Evolutionary conservation across 768 basidiomycete genomes (phyloP), one percentile per base, ranked within the genome.

Genomic region (Amanita fuliginea): DNA sequence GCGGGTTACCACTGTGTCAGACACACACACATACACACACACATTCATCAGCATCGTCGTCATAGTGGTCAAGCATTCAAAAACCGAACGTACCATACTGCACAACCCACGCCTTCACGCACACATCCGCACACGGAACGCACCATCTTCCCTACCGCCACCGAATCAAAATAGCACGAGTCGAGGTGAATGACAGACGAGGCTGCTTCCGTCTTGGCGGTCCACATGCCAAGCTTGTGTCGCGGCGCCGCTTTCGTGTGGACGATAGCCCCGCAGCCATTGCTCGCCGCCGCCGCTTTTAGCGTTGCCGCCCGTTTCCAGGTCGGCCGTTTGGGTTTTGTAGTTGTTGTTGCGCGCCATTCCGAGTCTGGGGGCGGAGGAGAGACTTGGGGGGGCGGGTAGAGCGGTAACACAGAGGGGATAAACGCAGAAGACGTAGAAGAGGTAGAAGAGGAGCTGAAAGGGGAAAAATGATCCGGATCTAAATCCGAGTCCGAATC

Each of bases 51-150:
- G 46, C 16, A 16, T 42, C 24, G 41, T 36, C 1, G 49, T n/a
- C 8, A 33, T n/a, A n/a, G n/a, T n/a, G 33, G 34, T 26, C 11
- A 11, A 21, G 22, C 7, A 8, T 22, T 28, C 11, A 13, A 22
- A 28, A 30, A 11, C 8, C 28, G 6, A 50, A 42, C 50, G 37
- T 56, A 72, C 78, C 79, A 83, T 40, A 70, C 69, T 2, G 73
- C 69, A 63, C 83, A 86, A 16, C 80, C 83, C 8, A 86, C 67
- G 4, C 81, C 82, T 60, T 84, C 81, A 30, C 78, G 72, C 34
- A 78, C 60, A 56, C 83, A 86, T 11, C 83, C 81, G 55, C 83
- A 86, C 2, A 76, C 64, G 53, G 73, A 77, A 53, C 67, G 68
- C 49, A 74, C 66, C 60, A 77, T 74, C 60, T 72, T 72, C 34